These are phyloP conservation scores for Pseudogymnoascus sp. DNA, from an alignment of 2,329 filamentous ascomycete genomes.

Conservation along the genomic window DNA sequence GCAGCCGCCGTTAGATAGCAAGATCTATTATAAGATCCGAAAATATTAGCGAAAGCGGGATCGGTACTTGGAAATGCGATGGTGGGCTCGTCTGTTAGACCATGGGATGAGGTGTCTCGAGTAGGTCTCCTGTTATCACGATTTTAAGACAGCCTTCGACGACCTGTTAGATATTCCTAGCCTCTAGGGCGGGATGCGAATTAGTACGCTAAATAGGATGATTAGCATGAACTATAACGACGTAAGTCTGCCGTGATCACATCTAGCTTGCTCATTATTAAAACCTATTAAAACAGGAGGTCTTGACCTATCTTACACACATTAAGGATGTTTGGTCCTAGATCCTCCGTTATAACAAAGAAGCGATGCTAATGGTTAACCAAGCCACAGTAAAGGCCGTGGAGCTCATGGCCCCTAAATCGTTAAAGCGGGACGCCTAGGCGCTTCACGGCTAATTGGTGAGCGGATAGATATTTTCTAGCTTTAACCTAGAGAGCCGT, in stretches of 20 bases:
- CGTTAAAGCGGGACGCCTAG: conserved; percentile 21
- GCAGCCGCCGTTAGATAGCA: too few relatives aligned
- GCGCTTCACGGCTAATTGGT: conserved; percentile 23
- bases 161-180: conserved; percentile 25
- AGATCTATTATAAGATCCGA: background rate
- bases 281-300: conserved; percentile 19
- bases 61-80: background rate
- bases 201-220: conserved; percentile 24
- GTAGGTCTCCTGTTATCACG: background rate
- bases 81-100: background rate
- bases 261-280: background rate
- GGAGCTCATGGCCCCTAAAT: conserved; percentile 26
- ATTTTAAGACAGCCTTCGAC: conserved; percentile 23
- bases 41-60: background rate
- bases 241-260: conserved; percentile 21
- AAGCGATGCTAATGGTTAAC: conserved; percentile 25
- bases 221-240: conserved; percentile 27
- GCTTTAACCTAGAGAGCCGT: conserved; percentile 25
- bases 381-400: conserved; percentile 26
- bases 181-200: conserved; percentile 26
- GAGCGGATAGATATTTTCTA: conserved; percentile 27
- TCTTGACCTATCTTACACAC: conserved; percentile 27
- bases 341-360: conserved; percentile 23
- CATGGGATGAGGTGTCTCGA: background rate
- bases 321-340: conserved; percentile 28